Evolutionary conservation across 495 filamentous ascomycete genomes (phyloP), one percentile per base, ranked within the genome.

Genomic region (Acidiella bohemica): DNA sequence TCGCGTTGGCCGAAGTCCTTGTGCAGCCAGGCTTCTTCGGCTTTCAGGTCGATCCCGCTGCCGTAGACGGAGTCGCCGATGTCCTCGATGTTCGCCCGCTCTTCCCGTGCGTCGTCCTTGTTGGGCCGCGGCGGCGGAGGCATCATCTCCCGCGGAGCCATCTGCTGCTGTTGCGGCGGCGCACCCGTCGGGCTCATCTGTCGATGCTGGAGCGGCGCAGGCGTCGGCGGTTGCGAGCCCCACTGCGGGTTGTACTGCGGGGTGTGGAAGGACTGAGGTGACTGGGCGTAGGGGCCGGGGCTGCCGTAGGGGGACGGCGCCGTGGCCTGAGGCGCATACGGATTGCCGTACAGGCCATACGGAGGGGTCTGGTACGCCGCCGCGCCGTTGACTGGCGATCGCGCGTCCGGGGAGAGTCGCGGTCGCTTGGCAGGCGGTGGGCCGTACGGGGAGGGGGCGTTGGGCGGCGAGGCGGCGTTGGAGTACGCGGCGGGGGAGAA

Each of bases 91-190:
- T 76, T 71, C 0, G 67, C 67, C 0, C 76, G 29, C 13, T 46
- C 33, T 19, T 51, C 72, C 42, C 74, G 75, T 22, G 81, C 78
- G 6, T 66, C 65, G 39, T 62, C 59, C 32, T 53, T 53, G 16
- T 83, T 80, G 36, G 76, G 80, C 24, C 75, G 76, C 1, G 86
- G 86, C 13, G 86, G 86, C 0, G 81, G 81, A 86, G 93, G 93
- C 86, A 93, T 93, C n/a, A n/a, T n/a, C n/a, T n/a, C n/a, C n/a
- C n/a, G n/a, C n/a, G n/a, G n/a, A n/a, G n/a, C n/a, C n/a, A n/a
- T n/a, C 40, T 39, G 32, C 25, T 33, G 23, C 59, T 47, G 30
- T 46, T 33, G 9, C 28, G 36, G 27, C 19, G 41, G 47, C 36
- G 30, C 11, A 10, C 14, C 9, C n/a, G 34, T 35, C 12, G 45